phyloP scores from a whole-genome alignment of 768 basidiomycete genomes.

The Suillus ampliporus region DNA sequence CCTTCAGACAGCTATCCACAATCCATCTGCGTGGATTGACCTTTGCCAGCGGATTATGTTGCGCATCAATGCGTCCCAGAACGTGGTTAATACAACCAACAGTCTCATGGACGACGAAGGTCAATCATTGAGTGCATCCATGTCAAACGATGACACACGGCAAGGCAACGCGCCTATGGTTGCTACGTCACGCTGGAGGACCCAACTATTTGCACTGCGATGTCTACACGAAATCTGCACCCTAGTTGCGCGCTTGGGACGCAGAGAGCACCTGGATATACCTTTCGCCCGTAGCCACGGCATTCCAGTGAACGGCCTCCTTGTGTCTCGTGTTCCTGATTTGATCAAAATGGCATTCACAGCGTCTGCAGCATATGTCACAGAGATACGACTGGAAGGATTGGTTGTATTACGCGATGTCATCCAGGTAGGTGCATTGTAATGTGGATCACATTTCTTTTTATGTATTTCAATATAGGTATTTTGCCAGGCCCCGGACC shows the following conservation, averaged over 20 bases:
- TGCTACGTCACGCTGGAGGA: constrained; percentile 89
- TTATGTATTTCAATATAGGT: constrained; percentile 54
- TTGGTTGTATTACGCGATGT: constrained; percentile 89
- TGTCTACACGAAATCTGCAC: constrained; percentile 90
- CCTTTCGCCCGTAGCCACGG: constrained; percentile 68
- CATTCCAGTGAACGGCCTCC: constrained; percentile 60
- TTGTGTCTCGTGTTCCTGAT: constrained; percentile 88
- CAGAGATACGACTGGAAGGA: constrained; percentile 92
- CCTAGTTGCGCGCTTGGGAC: constrained; percentile 72
- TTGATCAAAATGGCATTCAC: constrained; percentile 98
- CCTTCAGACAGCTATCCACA: constrained; percentile 89
- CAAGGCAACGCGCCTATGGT: constrained; percentile 43
- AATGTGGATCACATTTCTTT: background rate
- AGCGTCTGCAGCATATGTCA: constrained; percentile 94
- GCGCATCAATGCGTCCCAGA: constrained; percentile 85
- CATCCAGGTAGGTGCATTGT: constrained; percentile 68
- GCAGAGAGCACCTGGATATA: constrained; percentile 85
- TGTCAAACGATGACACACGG: constrained; percentile 35
- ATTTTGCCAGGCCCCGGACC: constrained; percentile 87
- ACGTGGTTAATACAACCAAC: constrained; percentile 63
- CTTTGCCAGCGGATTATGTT: constrained; percentile 98
- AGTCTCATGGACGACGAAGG: constrained; percentile 88
- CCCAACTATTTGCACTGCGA: constrained; percentile 91
- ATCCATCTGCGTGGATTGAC: constrained; percentile 98
- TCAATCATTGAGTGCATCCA: constrained; percentile 80